These are phyloP conservation scores for Leccinum pachyderme DNA, from an alignment of 1,284 basidiomycete genomes.

Conservation along the genomic window DNA sequence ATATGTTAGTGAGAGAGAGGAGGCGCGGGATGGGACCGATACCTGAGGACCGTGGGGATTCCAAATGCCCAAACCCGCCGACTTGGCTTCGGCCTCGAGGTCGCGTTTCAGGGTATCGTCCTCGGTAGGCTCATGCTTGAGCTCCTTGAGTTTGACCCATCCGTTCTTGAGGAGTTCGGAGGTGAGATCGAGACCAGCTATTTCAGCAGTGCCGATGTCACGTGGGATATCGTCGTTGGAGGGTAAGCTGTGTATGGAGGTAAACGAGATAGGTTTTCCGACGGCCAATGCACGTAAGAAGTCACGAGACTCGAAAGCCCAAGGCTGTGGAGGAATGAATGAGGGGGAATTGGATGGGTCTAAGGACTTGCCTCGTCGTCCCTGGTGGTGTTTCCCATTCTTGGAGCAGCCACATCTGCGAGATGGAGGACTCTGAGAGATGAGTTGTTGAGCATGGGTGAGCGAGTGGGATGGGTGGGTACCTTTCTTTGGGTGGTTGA, in stretches of 20 bases:
- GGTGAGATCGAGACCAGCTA: slow-evolving; percentile 71
- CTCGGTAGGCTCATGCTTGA: slow-evolving; percentile 72
- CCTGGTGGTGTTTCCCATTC: slow-evolving; percentile 74
- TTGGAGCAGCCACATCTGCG: slow-evolving; percentile 79
- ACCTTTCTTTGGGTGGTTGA: slow-evolving; percentile 87
- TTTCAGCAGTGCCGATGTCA: slow-evolving; percentile 74
- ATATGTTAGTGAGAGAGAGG: slow-evolving; percentile 7
- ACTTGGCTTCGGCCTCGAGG: slow-evolving; percentile 77
- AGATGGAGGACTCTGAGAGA: slow-evolving; percentile 77
- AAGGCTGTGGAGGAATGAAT: slow-evolving; percentile 52
- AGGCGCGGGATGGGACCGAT: slow-evolving; percentile 18
- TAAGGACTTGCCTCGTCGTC: slow-evolving; percentile 75
- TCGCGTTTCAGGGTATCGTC: slow-evolving; percentile 77
- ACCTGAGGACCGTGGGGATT: slow-evolving; percentile 81
- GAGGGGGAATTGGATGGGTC: neutral
- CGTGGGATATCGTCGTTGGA: slow-evolving; percentile 67
- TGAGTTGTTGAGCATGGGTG: slow-evolving; percentile 9
- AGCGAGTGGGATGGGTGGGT: slow-evolving; percentile 25
- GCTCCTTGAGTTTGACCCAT: slow-evolving; percentile 92
- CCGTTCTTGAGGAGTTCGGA: slow-evolving; percentile 81
- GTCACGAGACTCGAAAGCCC: slow-evolving; percentile 92
- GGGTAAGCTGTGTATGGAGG: slow-evolving; percentile 71
- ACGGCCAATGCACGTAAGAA: slow-evolving; percentile 83
- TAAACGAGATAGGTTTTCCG: slow-evolving; percentile 85
- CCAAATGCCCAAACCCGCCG: slow-evolving; percentile 83